These are phyloP conservation scores for Tetrapisispora phaffii DNA, from an alignment of 805 yeast genomes.

Conservation along the genomic window DNA sequence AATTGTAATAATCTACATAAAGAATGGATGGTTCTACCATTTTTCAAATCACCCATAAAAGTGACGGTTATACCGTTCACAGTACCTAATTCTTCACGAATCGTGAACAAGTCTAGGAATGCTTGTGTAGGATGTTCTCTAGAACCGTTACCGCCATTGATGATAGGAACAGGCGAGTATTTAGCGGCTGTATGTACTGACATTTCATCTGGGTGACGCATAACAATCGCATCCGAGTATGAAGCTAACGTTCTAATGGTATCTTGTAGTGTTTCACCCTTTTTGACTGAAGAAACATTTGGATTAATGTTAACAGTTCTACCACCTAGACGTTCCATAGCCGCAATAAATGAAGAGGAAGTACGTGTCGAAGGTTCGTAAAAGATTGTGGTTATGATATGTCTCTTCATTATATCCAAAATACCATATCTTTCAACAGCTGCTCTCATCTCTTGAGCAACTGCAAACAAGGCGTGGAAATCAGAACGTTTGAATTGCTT, in stretches of 20 bases:
- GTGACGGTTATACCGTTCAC: slow-evolving; percentile 97
- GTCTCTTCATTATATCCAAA: slow-evolving; percentile 79
- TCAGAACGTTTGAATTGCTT: slow-evolving; percentile 80
- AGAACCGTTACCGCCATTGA: slow-evolving; percentile 96
- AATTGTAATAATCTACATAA: slow-evolving; percentile 80
- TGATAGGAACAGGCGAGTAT: slow-evolving; percentile 91
- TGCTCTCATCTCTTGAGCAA: slow-evolving; percentile 95
- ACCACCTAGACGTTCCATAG: slow-evolving; percentile 99
- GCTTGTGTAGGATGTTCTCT: slow-evolving; percentile 99
- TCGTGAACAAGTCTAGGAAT: slow-evolving; percentile 90
- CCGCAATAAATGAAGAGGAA: slow-evolving; percentile 93
- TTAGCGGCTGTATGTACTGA: slow-evolving; percentile 92
- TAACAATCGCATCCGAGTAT: slow-evolving; percentile 91
- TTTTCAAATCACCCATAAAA: slow-evolving; percentile 96
- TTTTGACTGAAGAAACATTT: slow-evolving; percentile 85
- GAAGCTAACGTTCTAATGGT: slow-evolving; percentile 91
- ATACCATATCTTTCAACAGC: slow-evolving; percentile 96
- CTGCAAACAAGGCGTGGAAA: slow-evolving; percentile 84
- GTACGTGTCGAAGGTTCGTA: slow-evolving; percentile 98
- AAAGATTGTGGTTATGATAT: slow-evolving; percentile 87
- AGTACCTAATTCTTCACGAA: slow-evolving; percentile 97
- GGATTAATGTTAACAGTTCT: slow-evolving; percentile 83
- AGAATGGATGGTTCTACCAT: slow-evolving; percentile 98
- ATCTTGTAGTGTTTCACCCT: slow-evolving; percentile 97
- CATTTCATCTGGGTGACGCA: slow-evolving; percentile 91